Conservation (phyloP, 176 grass and related monocot species). For the Ampelocalamus luodianensis region DNA sequence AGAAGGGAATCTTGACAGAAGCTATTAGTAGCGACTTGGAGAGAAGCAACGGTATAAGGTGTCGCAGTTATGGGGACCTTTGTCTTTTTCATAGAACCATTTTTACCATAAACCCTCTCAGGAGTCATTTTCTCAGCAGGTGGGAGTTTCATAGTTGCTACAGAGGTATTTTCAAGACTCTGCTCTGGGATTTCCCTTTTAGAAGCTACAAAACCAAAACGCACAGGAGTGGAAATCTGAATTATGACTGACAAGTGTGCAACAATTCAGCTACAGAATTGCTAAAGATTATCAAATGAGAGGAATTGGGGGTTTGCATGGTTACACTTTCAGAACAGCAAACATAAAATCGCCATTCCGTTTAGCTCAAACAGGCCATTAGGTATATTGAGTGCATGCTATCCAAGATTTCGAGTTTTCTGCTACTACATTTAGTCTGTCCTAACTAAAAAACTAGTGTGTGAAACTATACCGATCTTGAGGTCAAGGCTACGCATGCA, state of each 20-base stretch:
- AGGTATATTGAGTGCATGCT: slow-evolving; percentile 20
- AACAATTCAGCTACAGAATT: slow-evolving; percentile 3
- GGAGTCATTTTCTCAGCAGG: slow-evolving; percentile 70
- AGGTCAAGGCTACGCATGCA: not conserved
- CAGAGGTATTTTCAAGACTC: slow-evolving; percentile 51
- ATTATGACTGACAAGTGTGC: not conserved
- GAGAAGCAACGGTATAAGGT: slow-evolving; percentile 85
- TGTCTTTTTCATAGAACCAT: slow-evolving; percentile 61
- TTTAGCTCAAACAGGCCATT: not conserved
- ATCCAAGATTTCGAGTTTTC: slow-evolving; percentile 18
- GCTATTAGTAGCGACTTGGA: slow-evolving; percentile 93
- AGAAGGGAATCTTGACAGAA: slow-evolving; percentile 97
- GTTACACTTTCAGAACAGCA: slow-evolving; percentile 19
- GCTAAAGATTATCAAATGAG: not conserved
- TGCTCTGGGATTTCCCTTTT: slow-evolving; percentile 69
- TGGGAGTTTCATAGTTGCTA: slow-evolving; percentile 53
- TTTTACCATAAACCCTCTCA: slow-evolving; percentile 74
- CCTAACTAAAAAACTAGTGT: slow-evolving; percentile 8
- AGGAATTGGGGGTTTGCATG: not conserved
- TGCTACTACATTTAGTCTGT: not conserved
- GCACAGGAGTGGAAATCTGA: slow-evolving; percentile 29
- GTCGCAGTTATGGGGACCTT: slow-evolving; percentile 71
- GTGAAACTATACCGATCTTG: slow-evolving; percentile 25
- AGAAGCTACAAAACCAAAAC: slow-evolving; percentile 58
- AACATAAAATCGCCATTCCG: not conserved